Conservation (phyloP, 2,329 filamentous ascomycete species). For the Sclerotinia trifoliorum region DNA sequence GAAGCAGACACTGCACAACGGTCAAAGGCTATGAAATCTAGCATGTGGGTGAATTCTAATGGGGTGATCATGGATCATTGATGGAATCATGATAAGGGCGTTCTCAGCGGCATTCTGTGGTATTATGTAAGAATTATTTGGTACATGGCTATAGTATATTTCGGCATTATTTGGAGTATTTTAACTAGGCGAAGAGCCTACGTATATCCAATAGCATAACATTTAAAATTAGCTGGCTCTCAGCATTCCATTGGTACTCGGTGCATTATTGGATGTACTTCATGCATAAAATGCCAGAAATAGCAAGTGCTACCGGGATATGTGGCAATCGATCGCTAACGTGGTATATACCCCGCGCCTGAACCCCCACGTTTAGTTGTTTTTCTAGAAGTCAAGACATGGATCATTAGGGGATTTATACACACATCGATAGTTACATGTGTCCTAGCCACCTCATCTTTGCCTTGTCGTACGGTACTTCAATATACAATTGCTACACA, state of each 20-base stretch:
- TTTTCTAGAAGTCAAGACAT: background rate
- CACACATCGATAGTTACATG: background rate
- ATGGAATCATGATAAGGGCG: background rate
- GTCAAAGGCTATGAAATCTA: background rate
- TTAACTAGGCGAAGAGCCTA: background rate
- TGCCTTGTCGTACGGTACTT: too few species aligned
- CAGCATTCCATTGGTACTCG: background rate
- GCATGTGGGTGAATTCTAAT: background rate
- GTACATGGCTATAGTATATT: background rate
- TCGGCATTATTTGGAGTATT: background rate
- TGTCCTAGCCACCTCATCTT: background rate
- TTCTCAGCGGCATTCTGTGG: background rate
- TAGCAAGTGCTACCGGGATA: constrained; percentile 1
- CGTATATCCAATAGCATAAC: constrained; percentile 10
- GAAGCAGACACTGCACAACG: background rate
- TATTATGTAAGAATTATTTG: too few species aligned
- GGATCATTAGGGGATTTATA: background rate
- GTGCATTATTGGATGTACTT: background rate
- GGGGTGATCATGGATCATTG: background rate
- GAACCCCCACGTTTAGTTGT: background rate
- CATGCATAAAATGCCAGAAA: background rate
- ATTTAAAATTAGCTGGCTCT: background rate
- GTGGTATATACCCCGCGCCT: background rate
- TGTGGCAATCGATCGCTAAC: background rate
- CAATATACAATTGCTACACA: too few species aligned